Base-by-base conservation (phyloP, 2,329 filamentous ascomycete species). In the Dothidotthia symphoricarpi region DNA sequence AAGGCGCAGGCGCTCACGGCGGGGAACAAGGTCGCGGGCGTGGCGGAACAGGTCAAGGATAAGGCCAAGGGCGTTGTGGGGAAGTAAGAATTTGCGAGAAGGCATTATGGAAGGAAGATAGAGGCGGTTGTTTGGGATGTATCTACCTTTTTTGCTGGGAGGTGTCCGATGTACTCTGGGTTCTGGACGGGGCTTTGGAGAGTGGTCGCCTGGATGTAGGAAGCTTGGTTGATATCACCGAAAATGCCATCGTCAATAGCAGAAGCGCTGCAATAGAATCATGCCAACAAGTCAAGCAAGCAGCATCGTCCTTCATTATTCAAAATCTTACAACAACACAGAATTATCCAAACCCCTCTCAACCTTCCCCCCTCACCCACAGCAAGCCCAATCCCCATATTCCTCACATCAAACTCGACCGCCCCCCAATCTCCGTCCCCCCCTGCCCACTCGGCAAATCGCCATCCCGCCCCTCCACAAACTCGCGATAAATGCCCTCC, bases 361-460 rank as follows among this genome's bases (percentile, higher is more conserved):
- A 28, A 6, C 6, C 7, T 13, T 17, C 19, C 19, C 19, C 19
- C 5, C 5, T 9, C 19, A 22, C 9, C 9, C 19, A 22, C 19
- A 5, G 9, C 5, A 9, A 22, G 9, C 19, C 19, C 19, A 22
- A 22, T 22, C 5, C 19, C 5, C 19, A 31, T n/a, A 6, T 13
- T 13, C 8, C 17, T 31, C 57, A 96, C 93, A 97, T 97, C 68
- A 98, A 74, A 69, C 89, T 97, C 55, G 85, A 91, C 62, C 93
- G 76, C 11, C 90, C 93, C 6, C 93, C 93, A 69, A 98, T 82
- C 69, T 97, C 93, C 66, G 83, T 94, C 39, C 85, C 86, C 0
- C 86, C 89, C 68, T 97, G 88, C 2, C 93, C 93, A 67, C 86
- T 91, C 43, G 83, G 88, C 88, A 98, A 89, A 72, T 97, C 90